Conservation (phyloP, 1,284 basidiomycete genomes). For the Ustilago hordei region DNA sequence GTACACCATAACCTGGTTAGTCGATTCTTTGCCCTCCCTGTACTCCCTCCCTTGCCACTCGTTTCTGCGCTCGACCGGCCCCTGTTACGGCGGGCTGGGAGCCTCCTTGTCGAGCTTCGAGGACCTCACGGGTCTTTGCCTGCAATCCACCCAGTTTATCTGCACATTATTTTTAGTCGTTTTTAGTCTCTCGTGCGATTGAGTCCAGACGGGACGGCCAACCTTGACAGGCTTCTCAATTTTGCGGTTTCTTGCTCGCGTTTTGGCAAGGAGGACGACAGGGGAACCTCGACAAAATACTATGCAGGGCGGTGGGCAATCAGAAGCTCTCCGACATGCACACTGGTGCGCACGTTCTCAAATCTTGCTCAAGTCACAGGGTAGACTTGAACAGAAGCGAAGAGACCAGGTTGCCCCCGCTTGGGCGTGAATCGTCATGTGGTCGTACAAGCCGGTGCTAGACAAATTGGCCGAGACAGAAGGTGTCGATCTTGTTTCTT, state of each 20-base stretch:
- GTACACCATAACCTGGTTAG: too few species aligned
- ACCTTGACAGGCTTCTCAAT: not conserved
- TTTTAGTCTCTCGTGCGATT: not conserved
- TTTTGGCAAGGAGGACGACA: not conserved
- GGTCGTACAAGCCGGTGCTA: not conserved
- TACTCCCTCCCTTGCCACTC: too few species aligned
- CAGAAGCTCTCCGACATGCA: not conserved
- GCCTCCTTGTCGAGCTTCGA: too few species aligned
- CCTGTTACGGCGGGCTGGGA: too few species aligned
- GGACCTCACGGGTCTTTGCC: too few species aligned
- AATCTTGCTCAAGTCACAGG: not conserved
- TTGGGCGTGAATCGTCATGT: not conserved
- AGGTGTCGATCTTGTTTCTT: not conserved
- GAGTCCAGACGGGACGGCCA: not conserved
- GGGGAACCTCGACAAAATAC: constrained; percentile 1
- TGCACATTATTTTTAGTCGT: not conserved
- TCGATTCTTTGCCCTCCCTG: too few species aligned
- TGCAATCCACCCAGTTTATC: too few species aligned
- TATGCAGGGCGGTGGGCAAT: not conserved
- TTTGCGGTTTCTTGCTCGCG: not conserved
- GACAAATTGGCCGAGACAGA: not conserved
- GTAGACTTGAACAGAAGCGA: too few species aligned
- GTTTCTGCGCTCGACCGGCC: too few species aligned
- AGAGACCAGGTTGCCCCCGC: not conserved
- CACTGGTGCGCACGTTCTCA: not conserved